A percentile compares a stretch with the other conserved stretches of the same genome.
phyloP scores from a whole-genome alignment of 2,329 filamentous ascomycete genomes.

The Pyricularia pennisetigena region DNA sequence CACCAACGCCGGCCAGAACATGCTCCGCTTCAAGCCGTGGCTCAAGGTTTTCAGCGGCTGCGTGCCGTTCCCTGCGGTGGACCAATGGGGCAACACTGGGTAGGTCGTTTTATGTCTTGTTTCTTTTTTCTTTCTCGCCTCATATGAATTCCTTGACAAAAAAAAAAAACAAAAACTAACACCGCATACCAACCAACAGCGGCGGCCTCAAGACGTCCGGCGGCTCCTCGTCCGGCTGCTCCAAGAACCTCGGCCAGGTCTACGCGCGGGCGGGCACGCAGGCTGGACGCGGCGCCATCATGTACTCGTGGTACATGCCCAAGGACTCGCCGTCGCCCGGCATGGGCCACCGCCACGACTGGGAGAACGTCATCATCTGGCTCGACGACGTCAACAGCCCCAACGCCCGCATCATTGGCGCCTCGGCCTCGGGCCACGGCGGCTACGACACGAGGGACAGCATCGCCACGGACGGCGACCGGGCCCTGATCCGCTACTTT shows the following conservation, averaged over 20 bases:
- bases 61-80: conserved; percentile 53
- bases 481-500: conserved; percentile 22
- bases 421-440: conserved; percentile 27
- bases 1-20: conserved; percentile 32
- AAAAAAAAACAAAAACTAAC: too few relatives aligned
- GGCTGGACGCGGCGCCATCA: conserved; percentile 22
- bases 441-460: conserved; percentile 18
- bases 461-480: conserved; percentile 11
- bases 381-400: conserved; percentile 16
- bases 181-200: conserved; percentile 10
- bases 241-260: conserved; percentile 23
- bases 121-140: neutral
- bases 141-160: too few relatives aligned
- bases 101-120: conserved; percentile 23
- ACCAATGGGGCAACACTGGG: conserved; percentile 46
- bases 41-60: conserved; percentile 48
- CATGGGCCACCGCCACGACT: conserved; percentile 27
- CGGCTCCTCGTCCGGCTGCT: conserved; percentile 19
- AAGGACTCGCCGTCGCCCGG: conserved; percentile 29
- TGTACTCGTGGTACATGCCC: conserved; percentile 36
- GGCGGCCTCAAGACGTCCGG: conserved; percentile 24
- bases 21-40: conserved; percentile 45
- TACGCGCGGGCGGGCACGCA: conserved; percentile 23
- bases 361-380: conserved; percentile 25
- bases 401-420: conserved; percentile 21